These are phyloP conservation scores for Ilyonectria robusta DNA, from an alignment of 2,329 filamentous ascomycete species.

Conservation along the genomic window DNA sequence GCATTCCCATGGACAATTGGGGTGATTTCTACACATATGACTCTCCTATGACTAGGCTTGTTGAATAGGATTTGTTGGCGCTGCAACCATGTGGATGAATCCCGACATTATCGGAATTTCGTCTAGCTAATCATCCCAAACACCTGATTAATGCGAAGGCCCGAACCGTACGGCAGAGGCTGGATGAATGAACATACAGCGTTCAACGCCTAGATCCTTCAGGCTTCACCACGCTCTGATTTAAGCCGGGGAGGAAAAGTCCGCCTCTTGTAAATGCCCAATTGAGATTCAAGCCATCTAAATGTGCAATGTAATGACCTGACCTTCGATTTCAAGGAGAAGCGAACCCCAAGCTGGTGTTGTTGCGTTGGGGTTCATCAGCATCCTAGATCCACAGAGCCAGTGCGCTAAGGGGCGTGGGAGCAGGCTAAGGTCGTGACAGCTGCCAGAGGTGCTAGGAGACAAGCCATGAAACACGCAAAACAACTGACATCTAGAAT, in stretches of 20 bases:
- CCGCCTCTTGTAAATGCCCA: not conserved
- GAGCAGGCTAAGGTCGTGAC: constrained; percentile 20
- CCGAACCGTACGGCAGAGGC: not conserved
- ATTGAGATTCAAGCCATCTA: not conserved
- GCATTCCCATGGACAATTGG: too few species aligned
- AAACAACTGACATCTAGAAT: not conserved
- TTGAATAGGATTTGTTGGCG: not conserved
- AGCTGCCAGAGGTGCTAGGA: constrained; percentile 15
- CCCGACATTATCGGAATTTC: constrained; percentile 22
- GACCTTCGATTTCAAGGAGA: constrained; percentile 9
- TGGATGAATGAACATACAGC: constrained; percentile 18
- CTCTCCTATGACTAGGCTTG: not conserved
- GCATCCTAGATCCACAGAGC: constrained; percentile 17
- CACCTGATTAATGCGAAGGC: constrained; percentile 17
- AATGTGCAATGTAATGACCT: not conserved
- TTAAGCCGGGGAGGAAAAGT: not conserved
- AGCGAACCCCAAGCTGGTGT: not conserved
- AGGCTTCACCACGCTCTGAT: not conserved
- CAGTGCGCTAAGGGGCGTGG: constrained; percentile 13
- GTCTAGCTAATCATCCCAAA: constrained; percentile 5
- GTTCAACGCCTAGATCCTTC: not conserved
- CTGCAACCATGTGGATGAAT: constrained; percentile 22
- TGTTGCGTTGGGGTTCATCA: constrained; percentile 8
- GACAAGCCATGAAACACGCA: constrained; percentile 9
- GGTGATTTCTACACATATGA: too few species aligned